Conservation (phyloP, 73 alveolate species). For the Durusdinium trenchii region DNA sequence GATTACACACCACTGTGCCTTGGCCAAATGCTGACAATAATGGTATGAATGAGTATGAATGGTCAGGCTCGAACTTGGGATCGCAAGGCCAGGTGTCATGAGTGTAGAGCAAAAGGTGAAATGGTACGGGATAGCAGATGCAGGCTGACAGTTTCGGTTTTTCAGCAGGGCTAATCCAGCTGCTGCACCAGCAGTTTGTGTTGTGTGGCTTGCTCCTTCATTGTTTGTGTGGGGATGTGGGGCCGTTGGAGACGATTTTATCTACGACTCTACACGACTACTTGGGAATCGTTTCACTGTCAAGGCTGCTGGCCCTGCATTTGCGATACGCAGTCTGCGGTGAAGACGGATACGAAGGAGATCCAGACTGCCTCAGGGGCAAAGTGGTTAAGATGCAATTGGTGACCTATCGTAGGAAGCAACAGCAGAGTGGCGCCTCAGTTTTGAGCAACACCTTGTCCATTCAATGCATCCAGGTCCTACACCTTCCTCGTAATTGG, state of each 20-base stretch:
- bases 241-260: no score
- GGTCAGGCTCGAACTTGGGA: not conserved
- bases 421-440: not conserved
- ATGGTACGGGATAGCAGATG: no score
- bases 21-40: no score
- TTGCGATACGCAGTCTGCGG: slow-evolving; percentile 27
- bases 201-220: no score
- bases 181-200: no score
- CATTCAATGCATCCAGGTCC: not conserved
- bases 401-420: no score
- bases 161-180: no score
- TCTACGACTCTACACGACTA: no score
- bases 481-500: slow-evolving; percentile 43
- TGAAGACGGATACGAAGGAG: slow-evolving; percentile 22
- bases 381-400: not conserved
- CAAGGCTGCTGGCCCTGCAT: slow-evolving; percentile 56
- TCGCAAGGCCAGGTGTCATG: no score
- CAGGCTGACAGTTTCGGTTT: no score
- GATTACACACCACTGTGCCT: slow-evolving; percentile 29
- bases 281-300: not conserved
- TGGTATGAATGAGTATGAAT: not conserved
- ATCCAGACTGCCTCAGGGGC: not conserved
- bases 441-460: not conserved
- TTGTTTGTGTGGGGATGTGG: no score
- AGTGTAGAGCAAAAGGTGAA: no score